A percentile compares a stretch with the other conserved stretches of the same genome.
These are phyloP conservation scores for Asclepias syriaca DNA, from an alignment of 257 asterid species.

Conservation along the genomic window DNA sequence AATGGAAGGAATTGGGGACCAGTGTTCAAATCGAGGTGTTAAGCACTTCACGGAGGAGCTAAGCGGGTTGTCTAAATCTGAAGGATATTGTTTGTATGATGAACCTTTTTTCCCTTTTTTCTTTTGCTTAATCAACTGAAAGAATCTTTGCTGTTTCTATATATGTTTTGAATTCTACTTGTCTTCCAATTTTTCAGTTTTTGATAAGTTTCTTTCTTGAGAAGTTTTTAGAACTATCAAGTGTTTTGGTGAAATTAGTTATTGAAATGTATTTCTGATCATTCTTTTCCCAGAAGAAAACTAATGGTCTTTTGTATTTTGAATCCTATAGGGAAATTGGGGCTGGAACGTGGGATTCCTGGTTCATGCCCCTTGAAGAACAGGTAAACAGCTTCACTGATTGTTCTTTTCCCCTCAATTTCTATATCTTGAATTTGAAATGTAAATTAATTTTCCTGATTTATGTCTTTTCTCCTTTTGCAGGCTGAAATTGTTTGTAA, in stretches of 20 bases:
- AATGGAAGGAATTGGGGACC: conserved; percentile 79
- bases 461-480: conserved; percentile 24
- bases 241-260: no score
- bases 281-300: no score
- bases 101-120: not conserved
- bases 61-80: conserved; percentile 51
- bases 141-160: not conserved
- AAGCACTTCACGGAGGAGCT: conserved; percentile 69
- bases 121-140: not conserved
- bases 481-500: conserved; percentile 84
- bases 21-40: conserved; percentile 72
- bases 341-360: conserved; percentile 88
- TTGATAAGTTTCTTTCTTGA: not conserved
- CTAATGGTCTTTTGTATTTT: conserved; percentile 9
- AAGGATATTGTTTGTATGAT: conserved; percentile 72
- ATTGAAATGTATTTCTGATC: no score
- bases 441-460: not conserved
- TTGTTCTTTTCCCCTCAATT: not conserved
- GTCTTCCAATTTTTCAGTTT: not conserved
- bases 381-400: conserved; percentile 41
- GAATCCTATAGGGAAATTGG: conserved; percentile 65
- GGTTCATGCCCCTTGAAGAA: conserved; percentile 77
- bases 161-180: not conserved
- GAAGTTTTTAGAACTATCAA: not conserved
- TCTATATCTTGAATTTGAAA: not conserved